These are phyloP conservation scores for Hypoxylon sp. DNA, from an alignment of 2,329 filamentous ascomycete genomes.

Conservation along the genomic window DNA sequence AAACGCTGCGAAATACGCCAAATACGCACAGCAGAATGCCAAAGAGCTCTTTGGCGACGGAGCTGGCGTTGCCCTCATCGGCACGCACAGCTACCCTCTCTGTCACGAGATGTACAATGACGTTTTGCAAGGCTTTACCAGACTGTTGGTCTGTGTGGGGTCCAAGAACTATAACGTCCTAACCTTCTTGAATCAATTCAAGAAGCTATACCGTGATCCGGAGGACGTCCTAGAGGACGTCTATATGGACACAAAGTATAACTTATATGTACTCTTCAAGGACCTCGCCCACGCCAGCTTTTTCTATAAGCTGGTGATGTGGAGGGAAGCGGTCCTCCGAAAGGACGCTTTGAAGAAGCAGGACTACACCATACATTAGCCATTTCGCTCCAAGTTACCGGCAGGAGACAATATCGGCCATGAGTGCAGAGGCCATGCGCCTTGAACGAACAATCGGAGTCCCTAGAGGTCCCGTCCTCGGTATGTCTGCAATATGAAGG, in stretches of 20 bases:
- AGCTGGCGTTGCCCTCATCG: background rate
- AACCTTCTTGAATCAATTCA: too few relatives aligned
- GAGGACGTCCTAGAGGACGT: conserved; percentile 30
- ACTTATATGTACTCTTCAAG: conserved; percentile 22
- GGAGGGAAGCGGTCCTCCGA: background rate
- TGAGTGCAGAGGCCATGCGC: too few relatives aligned
- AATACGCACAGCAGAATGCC: background rate
- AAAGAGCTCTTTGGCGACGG: background rate
- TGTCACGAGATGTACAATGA: background rate
- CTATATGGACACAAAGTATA: conserved; percentile 11
- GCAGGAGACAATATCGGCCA: too few relatives aligned
- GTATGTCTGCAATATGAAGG: too few relatives aligned
- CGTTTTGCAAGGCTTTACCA: conserved; percentile 7
- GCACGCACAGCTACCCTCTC: conserved; percentile 23
- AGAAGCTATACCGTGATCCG: background rate
- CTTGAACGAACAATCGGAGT: too few relatives aligned
- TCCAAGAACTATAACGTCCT: too few relatives aligned
- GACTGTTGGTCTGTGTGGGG: conserved; percentile 5
- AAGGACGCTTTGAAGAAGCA: background rate
- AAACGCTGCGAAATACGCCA: background rate
- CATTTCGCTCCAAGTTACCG: too few relatives aligned
- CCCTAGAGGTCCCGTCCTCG: too few relatives aligned
- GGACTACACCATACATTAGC: too few relatives aligned
- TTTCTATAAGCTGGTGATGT: conserved; percentile 17
- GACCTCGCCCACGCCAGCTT: background rate